A percentile compares a stretch with the other conserved stretches of the same genome.
These are phyloP conservation scores for Tagetes erecta DNA, from an alignment of 129 eudicot genomes.

Conservation along the genomic window DNA sequence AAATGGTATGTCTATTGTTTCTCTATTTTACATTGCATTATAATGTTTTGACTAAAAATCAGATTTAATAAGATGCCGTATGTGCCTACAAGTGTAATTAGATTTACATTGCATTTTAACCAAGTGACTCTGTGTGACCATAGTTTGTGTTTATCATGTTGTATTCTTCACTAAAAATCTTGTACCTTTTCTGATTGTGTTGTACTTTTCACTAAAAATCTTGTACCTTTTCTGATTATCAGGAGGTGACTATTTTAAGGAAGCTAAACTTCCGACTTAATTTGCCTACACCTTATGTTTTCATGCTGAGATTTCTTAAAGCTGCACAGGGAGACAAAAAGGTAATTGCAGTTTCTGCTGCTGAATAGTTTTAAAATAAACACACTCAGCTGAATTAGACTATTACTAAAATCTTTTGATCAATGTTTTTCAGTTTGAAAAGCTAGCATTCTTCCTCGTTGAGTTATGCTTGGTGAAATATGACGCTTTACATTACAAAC, in stretches of 20 bases:
- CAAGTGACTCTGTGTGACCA: background rate
- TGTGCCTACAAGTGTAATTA: background rate
- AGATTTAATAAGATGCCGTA: slow-evolving; percentile 1
- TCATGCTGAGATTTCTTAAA: slow-evolving; percentile 88
- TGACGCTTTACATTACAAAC: slow-evolving; percentile 79
- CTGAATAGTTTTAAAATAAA: slow-evolving; percentile 28
- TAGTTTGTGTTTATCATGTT: background rate
- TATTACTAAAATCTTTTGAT: background rate
- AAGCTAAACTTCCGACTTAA: slow-evolving; percentile 82
- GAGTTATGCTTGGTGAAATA: slow-evolving; percentile 84
- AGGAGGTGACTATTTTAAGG: slow-evolving; percentile 73
- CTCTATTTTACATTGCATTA: background rate
- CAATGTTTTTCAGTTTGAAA: slow-evolving; percentile 53
- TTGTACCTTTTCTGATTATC: slow-evolving; percentile 16
- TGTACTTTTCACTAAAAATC: slow-evolving; percentile 1
- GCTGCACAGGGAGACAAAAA: slow-evolving; percentile 73
- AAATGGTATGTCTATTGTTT: slow-evolving; percentile 51
- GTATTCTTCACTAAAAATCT: background rate
- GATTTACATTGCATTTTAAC: background rate
- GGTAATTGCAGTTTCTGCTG: slow-evolving; percentile 41
- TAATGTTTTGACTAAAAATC: background rate
- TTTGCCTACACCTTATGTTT: slow-evolving; percentile 82
- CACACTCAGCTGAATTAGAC: background rate
- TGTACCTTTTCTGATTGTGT: background rate
- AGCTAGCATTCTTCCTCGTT: slow-evolving; percentile 82